A percentile compares a stretch with the other conserved stretches of the same genome.
These are phyloP conservation scores for Agrocybe pediades DNA, from an alignment of 768 basidiomycete genomes.

Conservation along the genomic window DNA sequence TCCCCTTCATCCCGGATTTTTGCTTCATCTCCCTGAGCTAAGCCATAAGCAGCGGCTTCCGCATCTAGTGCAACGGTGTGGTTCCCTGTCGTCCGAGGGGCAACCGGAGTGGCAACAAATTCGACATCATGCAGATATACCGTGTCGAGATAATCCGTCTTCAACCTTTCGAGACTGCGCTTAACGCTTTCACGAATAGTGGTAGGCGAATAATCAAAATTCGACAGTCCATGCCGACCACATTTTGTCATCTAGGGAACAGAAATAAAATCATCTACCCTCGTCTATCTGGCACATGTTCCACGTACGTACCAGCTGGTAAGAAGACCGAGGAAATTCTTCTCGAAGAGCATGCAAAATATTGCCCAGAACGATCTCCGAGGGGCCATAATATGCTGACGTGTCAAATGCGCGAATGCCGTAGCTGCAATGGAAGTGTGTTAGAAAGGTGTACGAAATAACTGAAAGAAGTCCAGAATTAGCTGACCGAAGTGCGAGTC, in stretches of 20 bases:
- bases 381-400: conserved; percentile 76
- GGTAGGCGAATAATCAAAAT: conserved; percentile 75
- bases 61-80: conserved; percentile 54
- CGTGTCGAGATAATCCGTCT: conserved; percentile 76
- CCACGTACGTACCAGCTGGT: conserved; percentile 61
- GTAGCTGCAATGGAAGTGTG: conserved; percentile 49
- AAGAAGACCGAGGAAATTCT: conserved; percentile 80
- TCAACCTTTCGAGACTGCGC: conserved; percentile 66
- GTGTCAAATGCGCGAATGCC: conserved; percentile 85
- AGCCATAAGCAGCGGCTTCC: conserved; percentile 65
- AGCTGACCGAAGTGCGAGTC: conserved; percentile 74
- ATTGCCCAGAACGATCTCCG: conserved; percentile 76
- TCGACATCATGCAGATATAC: conserved; percentile 89
- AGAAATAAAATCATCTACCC: neutral
- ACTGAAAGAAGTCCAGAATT: neutral
- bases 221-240: conserved; percentile 67
- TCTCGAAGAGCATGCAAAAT: conserved; percentile 56
- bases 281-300: neutral
- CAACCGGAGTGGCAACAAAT: conserved; percentile 60
- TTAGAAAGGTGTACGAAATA: neutral
- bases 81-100: conserved; percentile 53
- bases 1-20: conserved; percentile 71
- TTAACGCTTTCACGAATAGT: conserved; percentile 67
- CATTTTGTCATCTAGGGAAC: conserved; percentile 77
- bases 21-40: conserved; percentile 57